A percentile compares a stretch with the other conserved stretches of the same genome.
phyloP scores from a whole-genome alignment of 495 filamentous ascomycete genomes.

The Daldinia decipiens region DNA sequence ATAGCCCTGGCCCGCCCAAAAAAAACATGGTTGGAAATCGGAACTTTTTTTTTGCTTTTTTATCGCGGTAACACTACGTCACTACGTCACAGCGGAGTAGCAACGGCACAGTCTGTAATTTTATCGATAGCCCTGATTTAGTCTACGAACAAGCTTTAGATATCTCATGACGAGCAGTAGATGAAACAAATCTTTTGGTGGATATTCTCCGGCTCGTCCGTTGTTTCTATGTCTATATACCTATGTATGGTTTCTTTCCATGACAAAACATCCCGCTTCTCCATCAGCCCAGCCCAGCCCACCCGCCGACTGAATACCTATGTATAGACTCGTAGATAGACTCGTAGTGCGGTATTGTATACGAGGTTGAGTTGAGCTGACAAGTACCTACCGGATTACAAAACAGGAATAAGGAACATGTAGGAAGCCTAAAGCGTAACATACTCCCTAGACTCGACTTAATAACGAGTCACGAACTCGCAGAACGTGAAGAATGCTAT shows the following conservation, averaged over 20 bases:
- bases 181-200: conserved; percentile 33
- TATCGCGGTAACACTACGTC: conserved; percentile 27
- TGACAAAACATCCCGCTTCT: not conserved
- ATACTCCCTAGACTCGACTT: conserved; percentile 11
- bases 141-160: conserved; percentile 23
- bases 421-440: conserved; percentile 31
- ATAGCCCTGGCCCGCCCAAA: conserved; percentile 23
- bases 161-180: conserved; percentile 32
- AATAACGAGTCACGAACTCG: conserved; percentile 2
- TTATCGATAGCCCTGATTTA: conserved; percentile 22
- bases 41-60: conserved; percentile 12
- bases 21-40: conserved; percentile 33
- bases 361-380: conserved; percentile 16
- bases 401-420: conserved; percentile 29
- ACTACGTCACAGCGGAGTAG: conserved; percentile 34
- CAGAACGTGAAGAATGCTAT: conserved; percentile 27
- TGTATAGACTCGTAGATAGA: not conserved
- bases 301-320: not conserved
- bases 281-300: too few relatives aligned
- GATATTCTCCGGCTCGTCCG: conserved; percentile 19
- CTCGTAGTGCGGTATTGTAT: conserved; percentile 6
- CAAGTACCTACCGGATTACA: conserved; percentile 11
- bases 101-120: conserved; percentile 18
- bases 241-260: not conserved
- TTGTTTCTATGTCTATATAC: not conserved